Evolutionary conservation across 148 eudicot species (phyloP).

Genomic region (Rhododendron vialii): DNA sequence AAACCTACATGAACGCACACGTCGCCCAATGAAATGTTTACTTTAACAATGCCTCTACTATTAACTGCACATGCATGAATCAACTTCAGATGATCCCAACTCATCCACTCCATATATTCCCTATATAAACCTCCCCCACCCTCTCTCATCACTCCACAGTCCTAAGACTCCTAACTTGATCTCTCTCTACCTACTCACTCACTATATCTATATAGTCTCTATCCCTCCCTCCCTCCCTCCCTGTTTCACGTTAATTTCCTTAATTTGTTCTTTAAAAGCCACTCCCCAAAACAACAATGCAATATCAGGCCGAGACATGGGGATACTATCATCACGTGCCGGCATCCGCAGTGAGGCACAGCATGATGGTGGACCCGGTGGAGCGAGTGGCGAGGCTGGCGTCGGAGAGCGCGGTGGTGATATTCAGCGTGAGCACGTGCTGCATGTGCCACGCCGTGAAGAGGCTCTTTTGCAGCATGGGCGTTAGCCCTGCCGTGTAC

Average conservation of each 20-base stretch:
- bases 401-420: slow-evolving; percentile 57
- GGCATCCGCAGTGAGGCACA: neutral
- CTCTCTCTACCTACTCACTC: neutral
- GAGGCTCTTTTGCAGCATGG: slow-evolving; percentile 61
- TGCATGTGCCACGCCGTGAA: slow-evolving; percentile 85
- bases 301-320: slow-evolving; percentile 12
- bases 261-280: neutral
- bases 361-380: slow-evolving; percentile 23
- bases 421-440: slow-evolving; percentile 58
- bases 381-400: slow-evolving; percentile 50
- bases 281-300: neutral
- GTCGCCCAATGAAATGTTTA: neutral
- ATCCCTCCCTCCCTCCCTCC: neutral
- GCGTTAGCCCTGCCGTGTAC: slow-evolving; percentile 57
- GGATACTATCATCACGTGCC: neutral
- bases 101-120: neutral
- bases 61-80: neutral
- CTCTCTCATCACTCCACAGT: neutral
- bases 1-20: neutral
- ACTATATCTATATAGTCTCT: too few relatives aligned
- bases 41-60: too few relatives aligned
- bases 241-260: neutral
- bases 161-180: neutral
- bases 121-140: slow-evolving; percentile 14
- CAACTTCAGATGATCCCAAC: neutral